These are phyloP conservation scores for Alternaria hordeiaustralica DNA, from an alignment of 2,329 filamentous ascomycete species.

Conservation along the genomic window DNA sequence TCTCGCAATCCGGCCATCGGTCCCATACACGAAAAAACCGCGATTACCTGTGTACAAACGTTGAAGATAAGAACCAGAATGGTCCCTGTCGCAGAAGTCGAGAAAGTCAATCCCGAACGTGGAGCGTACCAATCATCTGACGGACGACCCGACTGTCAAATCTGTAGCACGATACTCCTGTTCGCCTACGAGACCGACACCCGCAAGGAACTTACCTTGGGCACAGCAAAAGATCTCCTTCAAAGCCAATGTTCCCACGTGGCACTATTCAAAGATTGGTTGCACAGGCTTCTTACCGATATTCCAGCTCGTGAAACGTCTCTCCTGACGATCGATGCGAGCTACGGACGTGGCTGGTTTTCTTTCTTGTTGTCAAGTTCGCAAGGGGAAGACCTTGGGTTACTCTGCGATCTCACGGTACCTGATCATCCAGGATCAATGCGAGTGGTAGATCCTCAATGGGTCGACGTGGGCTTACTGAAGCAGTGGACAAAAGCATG, in stretches of 20 bases:
- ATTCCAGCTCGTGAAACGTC: too few species aligned
- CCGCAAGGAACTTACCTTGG: neutral
- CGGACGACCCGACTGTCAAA: neutral
- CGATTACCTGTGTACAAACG: too few species aligned
- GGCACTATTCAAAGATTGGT: neutral
- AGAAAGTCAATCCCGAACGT: too few species aligned
- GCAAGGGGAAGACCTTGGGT: too few species aligned
- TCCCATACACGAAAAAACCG: too few species aligned
- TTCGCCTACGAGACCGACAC: too few species aligned
- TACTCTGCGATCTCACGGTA: neutral
- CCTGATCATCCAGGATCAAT: neutral
- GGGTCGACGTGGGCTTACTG: neutral
- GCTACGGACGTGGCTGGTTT: too few species aligned
- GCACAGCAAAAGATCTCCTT: neutral
- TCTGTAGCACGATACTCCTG: neutral
- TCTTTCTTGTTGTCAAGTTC: too few species aligned
- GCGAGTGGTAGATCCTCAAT: neutral
- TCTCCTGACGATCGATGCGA: too few species aligned
- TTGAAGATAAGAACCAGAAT: too few species aligned
- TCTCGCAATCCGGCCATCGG: neutral
- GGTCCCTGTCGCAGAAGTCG: too few species aligned
- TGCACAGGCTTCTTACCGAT: neutral
- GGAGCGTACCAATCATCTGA: neutral
- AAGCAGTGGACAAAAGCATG: neutral
- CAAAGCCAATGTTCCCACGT: neutral